Evolutionary conservation across 129 eudicot species (phyloP).

Genomic region (Dittrichia graveolens): DNA sequence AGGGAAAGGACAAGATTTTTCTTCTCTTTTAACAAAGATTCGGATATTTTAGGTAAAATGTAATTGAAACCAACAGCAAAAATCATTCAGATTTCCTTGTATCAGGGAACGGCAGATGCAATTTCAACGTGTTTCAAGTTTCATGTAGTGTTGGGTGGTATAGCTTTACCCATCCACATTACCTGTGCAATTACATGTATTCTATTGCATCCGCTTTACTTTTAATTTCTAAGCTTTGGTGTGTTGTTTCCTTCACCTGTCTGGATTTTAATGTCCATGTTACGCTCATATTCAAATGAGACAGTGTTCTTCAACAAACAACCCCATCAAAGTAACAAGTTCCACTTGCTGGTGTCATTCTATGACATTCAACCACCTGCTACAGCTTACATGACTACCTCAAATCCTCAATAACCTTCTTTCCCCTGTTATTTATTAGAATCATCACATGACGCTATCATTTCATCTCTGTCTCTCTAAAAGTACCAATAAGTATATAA

Average conservation of each 20-base stretch:
- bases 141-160: not conserved
- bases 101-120: not conserved
- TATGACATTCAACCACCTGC: not conserved
- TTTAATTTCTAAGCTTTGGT: not conserved
- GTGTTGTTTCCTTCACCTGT: not conserved
- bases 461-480: not conserved
- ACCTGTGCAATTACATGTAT: not conserved
- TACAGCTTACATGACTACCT: not conserved
- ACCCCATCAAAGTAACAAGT: not conserved
- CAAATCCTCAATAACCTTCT: not conserved
- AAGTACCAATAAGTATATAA: too few relatives aligned
- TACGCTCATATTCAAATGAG: too few relatives aligned
- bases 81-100: not conserved
- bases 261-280: not conserved
- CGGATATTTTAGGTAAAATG: not conserved
- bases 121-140: not conserved
- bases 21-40: not conserved
- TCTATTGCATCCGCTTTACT: not conserved
- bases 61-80: too few relatives aligned
- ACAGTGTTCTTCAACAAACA: not conserved
- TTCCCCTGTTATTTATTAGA: not conserved
- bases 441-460: not conserved
- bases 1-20: not conserved
- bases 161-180: not conserved
- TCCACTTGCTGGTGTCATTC: not conserved